These are phyloP conservation scores for Alternaria alternata DNA, from an alignment of 2,329 filamentous ascomycete species.

Conservation along the genomic window DNA sequence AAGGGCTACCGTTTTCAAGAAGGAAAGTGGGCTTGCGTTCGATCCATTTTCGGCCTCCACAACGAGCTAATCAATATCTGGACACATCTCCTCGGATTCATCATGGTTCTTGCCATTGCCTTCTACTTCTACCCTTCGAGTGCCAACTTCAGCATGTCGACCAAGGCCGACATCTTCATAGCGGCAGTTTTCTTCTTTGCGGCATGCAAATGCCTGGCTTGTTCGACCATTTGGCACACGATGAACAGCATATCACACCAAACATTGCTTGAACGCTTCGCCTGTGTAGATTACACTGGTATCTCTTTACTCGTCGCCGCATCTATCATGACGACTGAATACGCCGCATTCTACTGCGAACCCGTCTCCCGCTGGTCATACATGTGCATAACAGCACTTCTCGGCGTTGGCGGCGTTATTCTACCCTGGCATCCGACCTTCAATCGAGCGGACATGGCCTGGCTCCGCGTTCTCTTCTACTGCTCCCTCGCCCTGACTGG, in stretches of 20 bases:
- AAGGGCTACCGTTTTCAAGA: slow-evolving; percentile 93
- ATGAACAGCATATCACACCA: slow-evolving; percentile 97
- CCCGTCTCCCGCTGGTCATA: slow-evolving; percentile 86
- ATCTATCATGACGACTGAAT: slow-evolving; percentile 97
- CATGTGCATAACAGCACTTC: slow-evolving; percentile 78
- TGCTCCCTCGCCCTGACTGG: slow-evolving; percentile 86
- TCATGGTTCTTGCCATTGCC: slow-evolving; percentile 85
- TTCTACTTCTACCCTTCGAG: slow-evolving; percentile 96
- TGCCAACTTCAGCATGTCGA: slow-evolving; percentile 84
- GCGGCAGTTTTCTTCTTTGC: slow-evolving; percentile 96
- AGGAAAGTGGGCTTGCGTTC: slow-evolving; percentile 86
- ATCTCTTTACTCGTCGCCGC: slow-evolving; percentile 95
- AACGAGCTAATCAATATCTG: slow-evolving; percentile 99
- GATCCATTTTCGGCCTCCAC: slow-evolving; percentile 81
- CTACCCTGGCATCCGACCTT: slow-evolving; percentile 96
- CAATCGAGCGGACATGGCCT: slow-evolving; percentile 91
- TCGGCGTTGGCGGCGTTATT: slow-evolving; percentile 87
- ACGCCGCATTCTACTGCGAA: slow-evolving; percentile 98
- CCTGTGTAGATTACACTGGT: slow-evolving; percentile 97
- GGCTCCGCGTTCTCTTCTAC: slow-evolving; percentile 91
- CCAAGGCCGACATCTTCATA: slow-evolving; percentile 87
- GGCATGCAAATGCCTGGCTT: slow-evolving; percentile 91
- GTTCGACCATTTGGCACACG: slow-evolving; percentile 97
- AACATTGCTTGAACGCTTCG: slow-evolving; percentile 89
- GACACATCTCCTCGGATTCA: slow-evolving; percentile 89